phyloP scores from a whole-genome alignment of 768 basidiomycete genomes.

The Naganishia kalamii region DNA sequence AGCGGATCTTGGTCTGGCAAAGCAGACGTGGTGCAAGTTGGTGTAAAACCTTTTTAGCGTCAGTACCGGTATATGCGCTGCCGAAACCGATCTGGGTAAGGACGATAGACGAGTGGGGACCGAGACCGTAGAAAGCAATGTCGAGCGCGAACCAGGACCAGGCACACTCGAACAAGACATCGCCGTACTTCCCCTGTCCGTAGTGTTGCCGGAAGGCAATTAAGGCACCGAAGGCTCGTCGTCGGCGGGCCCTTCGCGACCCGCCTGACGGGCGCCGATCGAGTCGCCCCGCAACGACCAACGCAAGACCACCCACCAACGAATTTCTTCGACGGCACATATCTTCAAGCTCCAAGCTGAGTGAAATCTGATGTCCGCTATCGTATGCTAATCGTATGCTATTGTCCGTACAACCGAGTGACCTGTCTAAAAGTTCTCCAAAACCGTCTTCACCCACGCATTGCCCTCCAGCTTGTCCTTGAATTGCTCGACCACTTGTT shows the following conservation, averaged over 20 bases:
- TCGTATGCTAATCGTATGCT: too few species aligned
- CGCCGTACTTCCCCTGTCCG: slow-evolving; percentile 66
- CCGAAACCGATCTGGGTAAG: slow-evolving; percentile 68
- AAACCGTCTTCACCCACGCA: slow-evolving; percentile 54
- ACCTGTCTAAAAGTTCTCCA: slow-evolving; percentile 39
- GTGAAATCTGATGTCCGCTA: too few species aligned
- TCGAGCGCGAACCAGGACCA: slow-evolving; percentile 89
- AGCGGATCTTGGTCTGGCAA: too few species aligned
- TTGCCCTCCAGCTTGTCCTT: slow-evolving; percentile 68
- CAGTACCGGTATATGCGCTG: slow-evolving; percentile 41
- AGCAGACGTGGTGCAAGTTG: slow-evolving; percentile 43
- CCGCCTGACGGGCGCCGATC: too few species aligned
- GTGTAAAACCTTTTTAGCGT: slow-evolving; percentile 26
- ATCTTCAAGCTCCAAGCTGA: too few species aligned
- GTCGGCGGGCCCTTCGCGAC: too few species aligned
- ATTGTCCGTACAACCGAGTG: too few species aligned
- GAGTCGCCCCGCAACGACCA: too few species aligned
- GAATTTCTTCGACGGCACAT: too few species aligned
- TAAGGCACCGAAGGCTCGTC: too few species aligned
- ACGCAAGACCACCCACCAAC: too few species aligned
- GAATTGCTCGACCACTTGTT: slow-evolving; percentile 60
- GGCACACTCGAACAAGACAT: slow-evolving; percentile 67
- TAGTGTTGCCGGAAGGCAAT: slow-evolving; percentile 62
- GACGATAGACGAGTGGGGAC: slow-evolving; percentile 73
- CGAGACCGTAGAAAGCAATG: slow-evolving; percentile 71